Evolutionary conservation across 306 rosid genomes (phyloP), one percentile per base, ranked within the genome.

Genomic region (Pueraria montana): DNA sequence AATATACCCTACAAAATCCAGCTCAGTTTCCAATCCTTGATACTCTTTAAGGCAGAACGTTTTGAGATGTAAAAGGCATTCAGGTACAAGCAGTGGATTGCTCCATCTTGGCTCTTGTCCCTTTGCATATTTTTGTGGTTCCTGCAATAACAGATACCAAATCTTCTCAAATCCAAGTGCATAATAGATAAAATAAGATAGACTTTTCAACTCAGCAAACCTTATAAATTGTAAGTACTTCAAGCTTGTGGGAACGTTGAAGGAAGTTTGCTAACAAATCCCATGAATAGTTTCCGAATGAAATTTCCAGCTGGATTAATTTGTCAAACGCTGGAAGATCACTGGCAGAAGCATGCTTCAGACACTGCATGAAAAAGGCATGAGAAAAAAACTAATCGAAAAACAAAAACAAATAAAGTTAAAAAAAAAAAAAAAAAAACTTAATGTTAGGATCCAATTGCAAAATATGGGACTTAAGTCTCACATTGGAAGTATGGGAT

Each of bases 11-110:
- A 64, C 75, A 50, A 83, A 78, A 49, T 62, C 76, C 72, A 78
- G 46, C 59, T 83, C 87, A 62, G 68, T 40, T 34, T 71, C 70
- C 75, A 49, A 62, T 17, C 83, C 79, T 78, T 72, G 82, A 78
- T 24, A 83, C 9, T 70, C 83, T 72, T 11, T 26, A 24, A 83
- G 43, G 68, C 79, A 70, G 38, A 83, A 70, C 6, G 58, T 36
- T 78, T 77, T 72, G 42, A 83, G 87, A 70, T 78, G 83, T 45
- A 49, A 50, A n/a, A 83, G 61, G 32, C 83, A 83, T 71, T 77
- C 74, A 77, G 87, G 83, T 78, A 71, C 50, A 36, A 11, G 18
- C 48, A 38, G 63, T 14, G 83, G 80, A 49, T 49, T 50, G 36
- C 1, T 71, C 87, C 87, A 83, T 26, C 40, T 52, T 24, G 61